These are phyloP conservation scores for Pisolithus orientalis DNA, from an alignment of 768 basidiomycete species.

Conservation along the genomic window DNA sequence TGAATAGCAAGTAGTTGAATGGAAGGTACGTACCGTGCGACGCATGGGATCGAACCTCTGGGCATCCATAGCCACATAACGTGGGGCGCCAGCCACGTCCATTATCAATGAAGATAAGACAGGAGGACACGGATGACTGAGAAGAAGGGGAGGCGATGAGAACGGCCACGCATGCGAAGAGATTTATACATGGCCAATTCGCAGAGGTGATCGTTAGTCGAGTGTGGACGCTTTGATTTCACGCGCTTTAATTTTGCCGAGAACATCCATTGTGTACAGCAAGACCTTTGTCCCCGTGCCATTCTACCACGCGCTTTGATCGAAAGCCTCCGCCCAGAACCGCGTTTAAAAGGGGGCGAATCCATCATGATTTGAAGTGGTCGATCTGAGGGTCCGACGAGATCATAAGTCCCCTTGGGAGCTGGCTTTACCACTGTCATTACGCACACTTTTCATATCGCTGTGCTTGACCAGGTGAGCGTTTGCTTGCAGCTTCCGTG, in stretches of 20 bases:
- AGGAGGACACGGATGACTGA: constrained; percentile 19
- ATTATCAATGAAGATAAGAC: constrained; percentile 25
- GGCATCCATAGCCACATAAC: constrained; percentile 24
- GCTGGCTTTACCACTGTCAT: constrained; percentile 7
- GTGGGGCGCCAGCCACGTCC: constrained; percentile 20
- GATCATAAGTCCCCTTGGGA: constrained; percentile 8
- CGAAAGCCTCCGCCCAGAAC: constrained; percentile 3
- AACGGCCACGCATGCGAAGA: constrained; percentile 16
- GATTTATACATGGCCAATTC: constrained; percentile 18
- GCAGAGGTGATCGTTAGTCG: constrained; percentile 16
- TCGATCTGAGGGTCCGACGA: constrained; percentile 3
- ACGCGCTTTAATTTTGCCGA: constrained; percentile 13
- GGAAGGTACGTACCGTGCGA: constrained; percentile 18
- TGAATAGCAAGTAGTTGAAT: constrained; percentile 10
- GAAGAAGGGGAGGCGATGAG: constrained; percentile 23
- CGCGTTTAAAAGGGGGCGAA: constrained; percentile 2
- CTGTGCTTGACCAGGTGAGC: constrained; percentile 13
- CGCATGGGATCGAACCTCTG: constrained; percentile 29
- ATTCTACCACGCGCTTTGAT: constrained; percentile 15
- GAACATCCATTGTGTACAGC: constrained; percentile 13
- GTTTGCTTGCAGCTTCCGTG: constrained; percentile 6
- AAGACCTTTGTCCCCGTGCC: constrained; percentile 16
- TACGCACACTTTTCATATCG: constrained; percentile 22
- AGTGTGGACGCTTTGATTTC: constrained; percentile 15
- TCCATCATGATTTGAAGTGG: constrained; percentile 10